Evolutionary conservation across 495 filamentous ascomycete genomes (phyloP).

Genomic region (Echria macrotheca): DNA sequence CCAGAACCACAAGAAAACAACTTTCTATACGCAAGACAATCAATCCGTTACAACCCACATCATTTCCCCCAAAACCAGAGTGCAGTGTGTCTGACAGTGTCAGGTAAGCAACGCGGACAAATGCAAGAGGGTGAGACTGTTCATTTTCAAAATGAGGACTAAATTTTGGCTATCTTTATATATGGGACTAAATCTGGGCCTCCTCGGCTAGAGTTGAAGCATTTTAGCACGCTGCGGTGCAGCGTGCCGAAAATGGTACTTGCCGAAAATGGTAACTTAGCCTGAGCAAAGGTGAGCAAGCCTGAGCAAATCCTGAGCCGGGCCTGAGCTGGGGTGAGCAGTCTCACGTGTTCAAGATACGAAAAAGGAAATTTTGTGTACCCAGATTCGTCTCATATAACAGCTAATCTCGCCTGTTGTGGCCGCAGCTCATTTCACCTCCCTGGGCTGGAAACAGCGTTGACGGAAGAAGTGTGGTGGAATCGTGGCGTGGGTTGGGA

Average conservation of each 20-base stretch:
- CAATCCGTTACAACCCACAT: no score
- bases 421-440: no score
- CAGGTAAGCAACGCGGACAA: no score
- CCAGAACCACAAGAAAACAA: no score
- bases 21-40: no score
- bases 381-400: neutral
- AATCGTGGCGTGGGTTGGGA: no score
- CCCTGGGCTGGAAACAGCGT: no score
- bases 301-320: neutral
- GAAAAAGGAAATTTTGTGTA: constrained; percentile 1
- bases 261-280: neutral
- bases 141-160: neutral
- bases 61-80: no score
- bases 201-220: neutral
- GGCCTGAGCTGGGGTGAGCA: constrained; percentile 1
- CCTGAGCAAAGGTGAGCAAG: neutral
- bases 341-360: neutral
- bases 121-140: no score
- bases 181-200: neutral
- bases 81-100: no score
- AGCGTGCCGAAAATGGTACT: neutral
- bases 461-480: no score
- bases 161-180: neutral
- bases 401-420: no score
- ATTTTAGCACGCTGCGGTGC: neutral